Evolutionary conservation across 2,329 filamentous ascomycete genomes (phyloP), one percentile per base, ranked within the genome.

Genomic region (Ophiostoma fasciatum): DNA sequence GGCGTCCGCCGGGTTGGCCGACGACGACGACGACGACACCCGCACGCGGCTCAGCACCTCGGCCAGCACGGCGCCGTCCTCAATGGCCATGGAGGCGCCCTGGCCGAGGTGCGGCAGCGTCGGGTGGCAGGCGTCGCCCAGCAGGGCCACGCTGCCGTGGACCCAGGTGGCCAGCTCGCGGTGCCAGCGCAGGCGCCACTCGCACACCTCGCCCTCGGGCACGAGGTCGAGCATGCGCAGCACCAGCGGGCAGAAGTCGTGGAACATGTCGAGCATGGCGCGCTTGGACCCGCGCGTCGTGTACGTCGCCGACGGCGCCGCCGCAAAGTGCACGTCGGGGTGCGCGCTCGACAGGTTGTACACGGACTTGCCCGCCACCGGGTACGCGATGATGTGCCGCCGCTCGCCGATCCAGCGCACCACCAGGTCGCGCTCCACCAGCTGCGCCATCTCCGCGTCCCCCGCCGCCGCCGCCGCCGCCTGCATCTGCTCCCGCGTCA

Each of bases 371-470:
- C 65, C 69, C 42, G 71, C 66, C 29, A 88, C 75, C 0, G 80
- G 75, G 51, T 87, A 88, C 0, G 78, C 78, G 46, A 87, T 82
- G 52, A 84, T 79, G 54, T 87, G 82, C 1, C 78, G 67, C 46
- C 71, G 71, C 50, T 75, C 74, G 22, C 81, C 81, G 35, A 87
- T 78, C 81, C 80, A 87, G 33, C 82, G 69, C 27, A 74, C 76
- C 3, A 79, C 79, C 33, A 67, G 62, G 48, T 83, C 70, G 29
- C 66, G 63, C 45, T 82, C 71, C 17, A 87, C 62, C 9, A 85
- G 64, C n/a, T 59, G 64, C 36, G 78, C 60, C 32, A 84, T 61
- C 44, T 82, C 77, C 0, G 78, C 67, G 46, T 85, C 78, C n/a
- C n/a, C n/a, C 36, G 78, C 60, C 32, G 84, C 61, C 44, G 82